These are phyloP conservation scores for Panicum miliaceum DNA, from an alignment of 176 grass and related monocot genomes.

Conservation along the genomic window DNA sequence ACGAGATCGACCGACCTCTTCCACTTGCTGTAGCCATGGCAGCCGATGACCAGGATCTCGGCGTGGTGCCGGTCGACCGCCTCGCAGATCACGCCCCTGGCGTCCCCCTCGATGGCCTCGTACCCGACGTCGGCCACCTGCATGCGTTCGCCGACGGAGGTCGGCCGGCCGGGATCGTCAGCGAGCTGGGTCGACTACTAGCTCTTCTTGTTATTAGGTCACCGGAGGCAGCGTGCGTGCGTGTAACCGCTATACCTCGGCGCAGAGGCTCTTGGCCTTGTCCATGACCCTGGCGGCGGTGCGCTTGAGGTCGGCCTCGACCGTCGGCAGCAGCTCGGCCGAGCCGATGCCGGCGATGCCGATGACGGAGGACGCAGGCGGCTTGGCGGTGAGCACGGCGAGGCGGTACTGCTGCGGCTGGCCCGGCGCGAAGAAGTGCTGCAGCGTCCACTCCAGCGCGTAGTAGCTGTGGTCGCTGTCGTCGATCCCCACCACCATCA, in stretches of 20 bases:
- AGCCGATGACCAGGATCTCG: slow-evolving; percentile 74
- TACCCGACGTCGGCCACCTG: slow-evolving; percentile 62
- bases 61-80: slow-evolving; percentile 78
- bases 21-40: slow-evolving; percentile 75
- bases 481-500: slow-evolving; percentile 84
- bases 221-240: background rate
- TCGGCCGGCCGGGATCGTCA: no score
- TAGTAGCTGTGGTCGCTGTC: slow-evolving; percentile 89
- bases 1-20: slow-evolving; percentile 58
- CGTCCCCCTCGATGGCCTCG: slow-evolving; percentile 68
- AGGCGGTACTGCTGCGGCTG: slow-evolving; percentile 50
- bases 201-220: no score
- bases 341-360: slow-evolving; percentile 62
- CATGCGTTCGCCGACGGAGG: background rate
- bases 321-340: slow-evolving; percentile 56
- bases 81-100: slow-evolving; percentile 75
- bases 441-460: slow-evolving; percentile 77
- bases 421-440: slow-evolving; percentile 61
- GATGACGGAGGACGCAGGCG: slow-evolving; percentile 56
- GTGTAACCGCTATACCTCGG: background rate
- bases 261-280: slow-evolving; percentile 71
- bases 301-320: slow-evolving; percentile 67
- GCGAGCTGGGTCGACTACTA: no score
- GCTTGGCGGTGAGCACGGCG: slow-evolving; percentile 65
- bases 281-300: slow-evolving; percentile 52